Conservation (phyloP, 2,329 filamentous ascomycete genomes). For the Aspergillus transmontanensis region DNA sequence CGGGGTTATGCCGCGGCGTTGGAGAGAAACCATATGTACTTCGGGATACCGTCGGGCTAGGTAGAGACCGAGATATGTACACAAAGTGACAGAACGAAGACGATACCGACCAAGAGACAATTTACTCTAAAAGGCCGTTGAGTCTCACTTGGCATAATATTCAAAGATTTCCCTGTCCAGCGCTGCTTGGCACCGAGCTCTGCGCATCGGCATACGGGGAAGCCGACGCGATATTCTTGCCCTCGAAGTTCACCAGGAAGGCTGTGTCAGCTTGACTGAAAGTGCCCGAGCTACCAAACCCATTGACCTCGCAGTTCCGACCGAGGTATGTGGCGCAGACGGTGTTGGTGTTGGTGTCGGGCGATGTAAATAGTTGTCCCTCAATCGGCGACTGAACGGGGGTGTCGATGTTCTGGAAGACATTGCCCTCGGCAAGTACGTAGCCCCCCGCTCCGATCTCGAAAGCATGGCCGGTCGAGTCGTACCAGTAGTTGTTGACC, state of each 20-base stretch:
- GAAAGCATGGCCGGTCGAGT: conserved; percentile 60
- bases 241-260: conserved; percentile 55
- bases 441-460: conserved; percentile 49
- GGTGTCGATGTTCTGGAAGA: conserved; percentile 59
- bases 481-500: conserved; percentile 62
- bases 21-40: no score
- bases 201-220: conserved; percentile 37
- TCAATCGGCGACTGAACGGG: conserved; percentile 41
- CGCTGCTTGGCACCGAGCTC: conserved; percentile 37
- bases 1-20: no score
- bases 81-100: no score
- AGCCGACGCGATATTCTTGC: conserved; percentile 57
- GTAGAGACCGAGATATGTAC: no score
- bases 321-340: conserved; percentile 52
- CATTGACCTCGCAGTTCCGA: conserved; percentile 56
- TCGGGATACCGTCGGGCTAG: no score
- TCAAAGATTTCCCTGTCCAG: conserved; percentile 50
- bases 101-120: no score
- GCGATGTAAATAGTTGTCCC: conserved; percentile 44
- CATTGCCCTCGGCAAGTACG: conserved; percentile 60
- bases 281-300: conserved; percentile 40
- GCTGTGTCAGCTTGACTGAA: conserved; percentile 46
- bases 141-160: rapidly evolving
- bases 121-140: no score
- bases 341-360: conserved; percentile 39